phyloP scores from a whole-genome alignment of 179 eudicot genomes.

The Actinidia arguta region DNA sequence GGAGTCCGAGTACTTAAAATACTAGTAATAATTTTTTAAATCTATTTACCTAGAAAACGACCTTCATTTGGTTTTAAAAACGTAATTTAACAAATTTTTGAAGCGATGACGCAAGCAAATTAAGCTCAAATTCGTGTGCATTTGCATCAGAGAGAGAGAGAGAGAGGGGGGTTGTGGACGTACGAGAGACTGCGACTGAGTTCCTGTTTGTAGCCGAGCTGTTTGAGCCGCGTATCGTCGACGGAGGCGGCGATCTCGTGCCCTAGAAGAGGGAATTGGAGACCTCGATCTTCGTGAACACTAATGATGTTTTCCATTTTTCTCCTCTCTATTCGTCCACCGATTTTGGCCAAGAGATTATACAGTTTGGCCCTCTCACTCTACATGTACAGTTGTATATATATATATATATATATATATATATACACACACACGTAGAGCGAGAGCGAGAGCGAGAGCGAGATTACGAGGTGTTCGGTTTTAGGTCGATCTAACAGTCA shows the following conservation, averaged over 20 bases:
- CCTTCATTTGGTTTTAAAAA: neutral
- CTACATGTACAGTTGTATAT: too few relatives aligned
- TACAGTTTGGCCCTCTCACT: too few relatives aligned
- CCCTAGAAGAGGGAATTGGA: neutral
- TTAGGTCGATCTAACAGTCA: too few relatives aligned
- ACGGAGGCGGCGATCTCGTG: constrained; percentile 16
- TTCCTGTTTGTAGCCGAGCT: constrained; percentile 77
- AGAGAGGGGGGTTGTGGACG: constrained; percentile 9
- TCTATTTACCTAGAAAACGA: neutral
- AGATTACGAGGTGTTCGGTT: too few relatives aligned
- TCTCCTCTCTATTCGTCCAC: too few relatives aligned
- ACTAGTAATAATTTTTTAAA: neutral
- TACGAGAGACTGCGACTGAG: constrained; percentile 76
- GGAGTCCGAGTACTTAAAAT: neutral
- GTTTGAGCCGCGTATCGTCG: constrained; percentile 44
- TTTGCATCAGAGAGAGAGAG: neutral
- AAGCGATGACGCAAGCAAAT: too few relatives aligned
- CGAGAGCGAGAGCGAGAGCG: too few relatives aligned
- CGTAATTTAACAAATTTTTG: neutral
- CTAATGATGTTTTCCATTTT: constrained; percentile 12
- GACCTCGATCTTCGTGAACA: constrained; percentile 4
- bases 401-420: too few relatives aligned
- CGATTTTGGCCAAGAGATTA: too few relatives aligned
- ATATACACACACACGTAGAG: too few relatives aligned
- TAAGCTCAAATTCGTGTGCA: too few relatives aligned